Percentiles rank a stretch among this genome's conserved stretches.
Conservation (phyloP, 164 flowering plant species). For the Macadamia integrifolia region DNA sequence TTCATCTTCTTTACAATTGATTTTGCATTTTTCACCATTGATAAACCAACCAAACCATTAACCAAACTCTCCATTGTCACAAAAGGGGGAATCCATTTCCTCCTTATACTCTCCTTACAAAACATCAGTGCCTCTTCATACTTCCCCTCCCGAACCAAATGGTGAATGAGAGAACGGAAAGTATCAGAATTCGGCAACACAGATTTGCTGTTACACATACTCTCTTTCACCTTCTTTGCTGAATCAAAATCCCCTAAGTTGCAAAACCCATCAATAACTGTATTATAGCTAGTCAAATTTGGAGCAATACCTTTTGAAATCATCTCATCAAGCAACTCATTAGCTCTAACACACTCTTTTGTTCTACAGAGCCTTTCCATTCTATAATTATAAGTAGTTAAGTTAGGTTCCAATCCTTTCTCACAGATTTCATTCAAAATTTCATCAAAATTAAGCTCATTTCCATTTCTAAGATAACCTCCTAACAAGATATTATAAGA, state of each 20-base stretch:
- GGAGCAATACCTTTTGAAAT: constrained; percentile 21
- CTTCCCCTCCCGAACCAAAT: constrained; percentile 29
- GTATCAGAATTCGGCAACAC: constrained; percentile 18
- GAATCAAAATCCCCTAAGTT: constrained; percentile 26
- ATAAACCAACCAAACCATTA: constrained; percentile 27
- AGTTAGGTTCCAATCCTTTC: constrained; percentile 19
- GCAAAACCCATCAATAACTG: constrained; percentile 27
- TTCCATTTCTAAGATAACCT: constrained; percentile 17
- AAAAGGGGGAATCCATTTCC: constrained; percentile 34
- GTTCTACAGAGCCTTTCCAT: constrained; percentile 21
- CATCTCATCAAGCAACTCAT: constrained; percentile 31
- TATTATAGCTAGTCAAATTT: constrained; percentile 18
- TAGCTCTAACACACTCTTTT: constrained; percentile 25
- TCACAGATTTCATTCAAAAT: constrained; percentile 15
- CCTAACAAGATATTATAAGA: constrained; percentile 24
- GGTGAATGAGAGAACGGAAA: constrained; percentile 15
- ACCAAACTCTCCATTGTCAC: constrained; percentile 22
- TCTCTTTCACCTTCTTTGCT: constrained; percentile 23
- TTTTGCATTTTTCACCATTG: constrained; percentile 27
- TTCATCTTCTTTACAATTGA: constrained; percentile 27
- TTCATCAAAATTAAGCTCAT: constrained; percentile 17
- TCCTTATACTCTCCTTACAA: constrained; percentile 25
- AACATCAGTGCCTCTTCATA: constrained; percentile 24
- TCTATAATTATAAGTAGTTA: constrained; percentile 25
- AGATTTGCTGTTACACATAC: constrained; percentile 11